These are phyloP conservation scores for Ascodesmis nigricans DNA, from an alignment of 495 filamentous ascomycete species.

Conservation along the genomic window DNA sequence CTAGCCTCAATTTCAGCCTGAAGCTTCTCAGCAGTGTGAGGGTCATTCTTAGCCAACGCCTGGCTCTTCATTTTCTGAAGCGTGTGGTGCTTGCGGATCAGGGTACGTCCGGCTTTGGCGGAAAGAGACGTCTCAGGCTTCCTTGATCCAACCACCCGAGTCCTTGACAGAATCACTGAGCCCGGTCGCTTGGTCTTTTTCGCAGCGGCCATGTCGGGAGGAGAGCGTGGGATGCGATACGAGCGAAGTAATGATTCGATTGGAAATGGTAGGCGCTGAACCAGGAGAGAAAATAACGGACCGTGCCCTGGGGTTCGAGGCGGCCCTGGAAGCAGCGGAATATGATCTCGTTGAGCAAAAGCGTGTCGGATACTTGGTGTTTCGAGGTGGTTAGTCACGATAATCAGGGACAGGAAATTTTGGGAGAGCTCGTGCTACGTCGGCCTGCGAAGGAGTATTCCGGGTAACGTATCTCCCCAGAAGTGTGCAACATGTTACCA, in stretches of 20 bases:
- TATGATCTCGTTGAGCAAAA: no score
- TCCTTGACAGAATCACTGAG: conserved; percentile 19
- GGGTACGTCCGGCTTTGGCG: conserved; percentile 50
- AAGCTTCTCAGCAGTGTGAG: conserved; percentile 30
- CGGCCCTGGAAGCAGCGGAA: background rate
- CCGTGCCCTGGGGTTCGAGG: background rate
- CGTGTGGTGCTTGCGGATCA: conserved; percentile 69
- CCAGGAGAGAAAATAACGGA: background rate
- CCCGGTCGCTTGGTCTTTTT: conserved; percentile 15
- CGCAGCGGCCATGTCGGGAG: conserved; percentile 14
- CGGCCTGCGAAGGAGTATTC: no score
- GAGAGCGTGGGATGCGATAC: no score
- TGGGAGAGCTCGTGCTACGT: no score
- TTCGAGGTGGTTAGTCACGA: no score
- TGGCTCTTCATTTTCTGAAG: conserved; percentile 54
- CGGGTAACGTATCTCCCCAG: no score
- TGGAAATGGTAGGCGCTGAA: conserved; percentile 2
- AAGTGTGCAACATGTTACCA: no score
- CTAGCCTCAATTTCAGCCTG: conserved; percentile 38
- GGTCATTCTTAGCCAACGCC: conserved; percentile 43
- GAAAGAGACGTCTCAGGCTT: conserved; percentile 35
- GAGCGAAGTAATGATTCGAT: no score
- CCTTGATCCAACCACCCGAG: conserved; percentile 11
- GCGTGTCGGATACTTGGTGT: no score
- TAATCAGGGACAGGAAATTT: no score